phyloP scores from a whole-genome alignment of 345 rosid genomes.

The Litchi chinensis region DNA sequence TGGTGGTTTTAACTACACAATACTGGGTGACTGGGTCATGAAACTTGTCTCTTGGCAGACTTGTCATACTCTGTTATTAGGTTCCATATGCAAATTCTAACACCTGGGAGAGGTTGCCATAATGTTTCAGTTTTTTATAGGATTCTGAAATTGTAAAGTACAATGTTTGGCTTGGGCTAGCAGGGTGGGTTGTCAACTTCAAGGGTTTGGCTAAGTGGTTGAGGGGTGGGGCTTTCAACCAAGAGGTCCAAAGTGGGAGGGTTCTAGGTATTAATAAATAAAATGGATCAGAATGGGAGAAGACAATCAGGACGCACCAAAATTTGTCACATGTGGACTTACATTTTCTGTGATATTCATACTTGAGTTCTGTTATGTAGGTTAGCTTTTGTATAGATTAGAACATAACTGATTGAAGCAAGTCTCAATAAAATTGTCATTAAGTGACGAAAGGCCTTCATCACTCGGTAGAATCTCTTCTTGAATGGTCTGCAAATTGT shows the following conservation, averaged over 20 bases:
- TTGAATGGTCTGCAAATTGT: background rate
- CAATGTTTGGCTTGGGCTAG: background rate
- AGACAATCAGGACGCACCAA: background rate
- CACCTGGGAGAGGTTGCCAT: background rate
- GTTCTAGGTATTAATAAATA: background rate
- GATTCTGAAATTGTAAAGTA: background rate
- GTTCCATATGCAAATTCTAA: background rate
- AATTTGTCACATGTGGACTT: background rate
- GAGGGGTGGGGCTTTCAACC: background rate
- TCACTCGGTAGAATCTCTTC: background rate
- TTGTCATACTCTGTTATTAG: background rate
- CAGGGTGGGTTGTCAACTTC: background rate
- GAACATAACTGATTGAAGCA: background rate
- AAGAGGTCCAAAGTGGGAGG: background rate
- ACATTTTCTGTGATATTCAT: background rate
- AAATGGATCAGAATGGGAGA: background rate
- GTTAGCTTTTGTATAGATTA: background rate
- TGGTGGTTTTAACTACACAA: background rate
- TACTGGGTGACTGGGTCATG: background rate
- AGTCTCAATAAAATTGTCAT: background rate
- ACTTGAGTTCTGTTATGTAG: background rate
- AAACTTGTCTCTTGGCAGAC: background rate
- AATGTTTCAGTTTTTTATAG: constrained; percentile 3
- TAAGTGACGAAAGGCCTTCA: background rate
- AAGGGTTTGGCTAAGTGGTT: background rate